Evolutionary conservation across 2,329 filamentous ascomycete species (phyloP).

Genomic region (Cordyceps javanica): DNA sequence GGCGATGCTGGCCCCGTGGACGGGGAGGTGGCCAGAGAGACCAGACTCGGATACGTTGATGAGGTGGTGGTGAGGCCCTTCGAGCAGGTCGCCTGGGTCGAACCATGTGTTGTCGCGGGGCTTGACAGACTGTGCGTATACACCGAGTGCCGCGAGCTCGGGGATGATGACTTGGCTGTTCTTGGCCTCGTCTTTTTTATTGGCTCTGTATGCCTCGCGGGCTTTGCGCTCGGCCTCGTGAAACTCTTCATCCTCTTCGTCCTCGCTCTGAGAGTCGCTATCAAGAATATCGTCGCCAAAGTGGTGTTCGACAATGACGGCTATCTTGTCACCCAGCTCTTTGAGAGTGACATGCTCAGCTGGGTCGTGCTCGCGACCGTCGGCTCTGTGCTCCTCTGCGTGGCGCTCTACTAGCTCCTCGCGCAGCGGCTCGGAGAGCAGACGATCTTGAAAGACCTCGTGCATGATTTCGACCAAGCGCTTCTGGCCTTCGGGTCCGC

Average conservation of each 20-base stretch:
- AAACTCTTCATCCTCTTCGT: slow-evolving; percentile 30
- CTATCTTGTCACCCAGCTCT: slow-evolving; percentile 57
- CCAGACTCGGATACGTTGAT: slow-evolving; percentile 65
- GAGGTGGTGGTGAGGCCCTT: slow-evolving; percentile 58
- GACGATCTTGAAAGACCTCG: slow-evolving; percentile 54
- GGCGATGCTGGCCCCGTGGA: slow-evolving; percentile 40
- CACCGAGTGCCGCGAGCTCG: slow-evolving; percentile 58
- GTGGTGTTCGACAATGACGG: slow-evolving; percentile 63
- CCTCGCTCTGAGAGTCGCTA: slow-evolving; percentile 26
- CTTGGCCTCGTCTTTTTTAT: slow-evolving; percentile 42
- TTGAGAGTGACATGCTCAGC: slow-evolving; percentile 50
- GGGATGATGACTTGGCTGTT: slow-evolving; percentile 50
- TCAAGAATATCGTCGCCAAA: slow-evolving; percentile 45
- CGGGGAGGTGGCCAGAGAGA: slow-evolving; percentile 45
- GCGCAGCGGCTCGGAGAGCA: slow-evolving; percentile 52
- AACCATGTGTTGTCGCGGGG: slow-evolving; percentile 62
- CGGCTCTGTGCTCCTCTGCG: slow-evolving; percentile 39
- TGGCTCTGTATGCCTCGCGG: slow-evolving; percentile 45
- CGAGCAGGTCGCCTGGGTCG: slow-evolving; percentile 39
- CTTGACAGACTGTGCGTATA: slow-evolving; percentile 66
- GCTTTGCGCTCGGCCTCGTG: slow-evolving; percentile 30
- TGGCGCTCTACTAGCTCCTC: slow-evolving; percentile 28
- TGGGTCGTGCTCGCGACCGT: slow-evolving; percentile 34
- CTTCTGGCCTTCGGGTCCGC: slow-evolving; percentile 50
- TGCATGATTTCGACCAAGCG: slow-evolving; percentile 60